phyloP scores from a whole-genome alignment of 352 stramenopile genomes.

The Phytophthora hibernalis region DNA sequence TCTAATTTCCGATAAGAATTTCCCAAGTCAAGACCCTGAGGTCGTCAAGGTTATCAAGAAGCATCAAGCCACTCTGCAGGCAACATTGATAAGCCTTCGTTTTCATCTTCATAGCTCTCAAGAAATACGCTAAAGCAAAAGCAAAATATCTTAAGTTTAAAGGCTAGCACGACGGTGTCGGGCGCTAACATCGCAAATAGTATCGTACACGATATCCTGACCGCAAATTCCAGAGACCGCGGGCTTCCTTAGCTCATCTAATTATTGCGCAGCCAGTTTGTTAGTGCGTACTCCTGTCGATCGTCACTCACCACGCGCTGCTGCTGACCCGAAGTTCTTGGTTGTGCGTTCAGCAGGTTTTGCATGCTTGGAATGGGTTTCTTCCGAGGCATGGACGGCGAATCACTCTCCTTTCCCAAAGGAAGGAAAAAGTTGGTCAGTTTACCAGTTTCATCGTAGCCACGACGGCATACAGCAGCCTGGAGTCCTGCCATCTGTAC shows the following conservation, averaged over 20 bases:
- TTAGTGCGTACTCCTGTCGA: slow-evolving; percentile 66
- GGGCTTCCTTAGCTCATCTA: slow-evolving; percentile 13
- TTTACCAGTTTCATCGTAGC: slow-evolving; percentile 81
- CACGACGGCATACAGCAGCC: slow-evolving; percentile 57
- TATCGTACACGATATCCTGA: slow-evolving; percentile 36
- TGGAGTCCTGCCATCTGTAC: slow-evolving; percentile 44
- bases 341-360: slow-evolving; percentile 50
- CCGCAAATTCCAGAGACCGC: slow-evolving; percentile 17
- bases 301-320: slow-evolving; percentile 38
- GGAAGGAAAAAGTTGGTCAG: slow-evolving; percentile 80
- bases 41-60: slow-evolving; percentile 41
- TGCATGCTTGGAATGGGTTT: slow-evolving; percentile 64
- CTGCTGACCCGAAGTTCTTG: slow-evolving; percentile 36
- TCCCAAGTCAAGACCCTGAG: slow-evolving; percentile 32
- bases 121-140: slow-evolving; percentile 7
- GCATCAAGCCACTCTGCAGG: slow-evolving; percentile 28
- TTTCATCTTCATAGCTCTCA: slow-evolving; percentile 16
- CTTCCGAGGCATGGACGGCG: slow-evolving; percentile 29
- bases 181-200: slow-evolving; percentile 30
- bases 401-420: slow-evolving; percentile 43
- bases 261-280: slow-evolving; percentile 71
- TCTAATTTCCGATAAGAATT: slow-evolving; percentile 39
- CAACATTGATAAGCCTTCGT: slow-evolving; percentile 16
- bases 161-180: slow-evolving; percentile 15
- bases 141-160: slow-evolving; percentile 26